phyloP scores from a whole-genome alignment of 1,284 basidiomycete species.

The Malassezia nana region DNA sequence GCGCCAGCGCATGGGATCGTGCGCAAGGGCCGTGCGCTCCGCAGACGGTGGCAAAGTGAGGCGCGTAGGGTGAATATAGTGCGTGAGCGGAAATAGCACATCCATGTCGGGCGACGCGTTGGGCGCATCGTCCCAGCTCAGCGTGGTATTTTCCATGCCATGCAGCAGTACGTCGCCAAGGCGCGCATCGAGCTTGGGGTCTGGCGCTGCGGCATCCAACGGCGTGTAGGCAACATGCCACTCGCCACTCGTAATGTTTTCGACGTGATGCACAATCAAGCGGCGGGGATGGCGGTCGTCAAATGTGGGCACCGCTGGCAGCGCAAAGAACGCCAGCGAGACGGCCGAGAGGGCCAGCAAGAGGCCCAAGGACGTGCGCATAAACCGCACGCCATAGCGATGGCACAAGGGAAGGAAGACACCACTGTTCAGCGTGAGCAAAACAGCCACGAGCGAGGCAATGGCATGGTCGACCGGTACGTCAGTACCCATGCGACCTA shows the following conservation, averaged over 20 bases:
- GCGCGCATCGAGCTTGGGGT: slow-evolving; percentile 57
- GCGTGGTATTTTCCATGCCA: slow-evolving; percentile 30
- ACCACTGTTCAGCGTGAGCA: slow-evolving; percentile 56
- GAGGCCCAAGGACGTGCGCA: slow-evolving; percentile 52
- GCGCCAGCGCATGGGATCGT: slow-evolving; percentile 5
- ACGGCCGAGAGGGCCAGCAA: slow-evolving; percentile 53
- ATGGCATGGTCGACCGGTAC: slow-evolving; percentile 72
- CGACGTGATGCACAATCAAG: slow-evolving; percentile 71
- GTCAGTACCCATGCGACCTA: slow-evolving; percentile 52
- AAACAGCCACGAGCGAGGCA: slow-evolving; percentile 56
- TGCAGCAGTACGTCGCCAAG: slow-evolving; percentile 58
- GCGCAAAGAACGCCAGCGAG: slow-evolving; percentile 58
- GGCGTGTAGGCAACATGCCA: slow-evolving; percentile 71
- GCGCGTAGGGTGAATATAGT: slow-evolving; percentile 71
- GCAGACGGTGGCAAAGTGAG: slow-evolving; percentile 55
- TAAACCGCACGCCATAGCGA: slow-evolving; percentile 54
- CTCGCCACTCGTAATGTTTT: slow-evolving; percentile 64
- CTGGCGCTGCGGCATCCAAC: slow-evolving; percentile 72
- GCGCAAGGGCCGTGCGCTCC: neutral
- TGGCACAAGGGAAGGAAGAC: slow-evolving; percentile 59
- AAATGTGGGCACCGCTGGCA: slow-evolving; percentile 57
- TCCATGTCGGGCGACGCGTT: slow-evolving; percentile 43
- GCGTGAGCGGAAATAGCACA: slow-evolving; percentile 59
- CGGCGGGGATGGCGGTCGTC: slow-evolving; percentile 79
- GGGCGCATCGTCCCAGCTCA: slow-evolving; percentile 35